These are phyloP conservation scores for Colletotrichum destructivum DNA, from an alignment of 2,329 filamentous ascomycete genomes.

Conservation along the genomic window DNA sequence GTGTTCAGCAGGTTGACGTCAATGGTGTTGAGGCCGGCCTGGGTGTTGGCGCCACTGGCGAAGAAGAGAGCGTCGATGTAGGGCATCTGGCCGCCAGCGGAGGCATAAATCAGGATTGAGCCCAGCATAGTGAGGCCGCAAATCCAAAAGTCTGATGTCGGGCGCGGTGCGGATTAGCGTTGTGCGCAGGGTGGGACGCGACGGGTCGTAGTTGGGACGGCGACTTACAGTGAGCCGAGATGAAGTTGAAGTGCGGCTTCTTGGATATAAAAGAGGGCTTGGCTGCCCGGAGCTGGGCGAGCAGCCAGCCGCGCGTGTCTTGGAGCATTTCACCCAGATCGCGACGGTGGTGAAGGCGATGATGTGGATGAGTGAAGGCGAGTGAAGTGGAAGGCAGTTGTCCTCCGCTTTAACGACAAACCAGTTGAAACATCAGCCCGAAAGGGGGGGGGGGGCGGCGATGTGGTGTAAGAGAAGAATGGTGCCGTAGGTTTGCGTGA, in stretches of 20 bases:
- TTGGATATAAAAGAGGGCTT: conserved; percentile 72
- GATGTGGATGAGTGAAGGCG: no score
- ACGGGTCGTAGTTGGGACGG: conserved; percentile 19
- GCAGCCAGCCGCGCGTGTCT: conserved; percentile 46
- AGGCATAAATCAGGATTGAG: conserved; percentile 82
- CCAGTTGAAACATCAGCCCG: conserved; percentile 25
- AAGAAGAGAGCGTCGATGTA: conserved; percentile 95
- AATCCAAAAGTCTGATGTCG: conserved; percentile 80
- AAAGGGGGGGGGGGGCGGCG: conserved; percentile 21
- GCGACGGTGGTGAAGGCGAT: conserved; percentile 16
- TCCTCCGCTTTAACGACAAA: conserved; percentile 17
- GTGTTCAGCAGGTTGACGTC: conserved; percentile 78
- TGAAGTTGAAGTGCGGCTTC: conserved; percentile 84
- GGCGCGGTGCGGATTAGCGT: conserved; percentile 28
- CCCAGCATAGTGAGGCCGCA: conserved; percentile 79
- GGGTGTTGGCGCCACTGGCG: conserved; percentile 86
- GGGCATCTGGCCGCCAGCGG: conserved; percentile 68
- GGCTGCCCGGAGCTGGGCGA: conserved; percentile 61
- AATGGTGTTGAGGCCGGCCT: conserved; percentile 91
- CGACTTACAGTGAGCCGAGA: conserved; percentile 81
- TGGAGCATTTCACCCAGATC: conserved; percentile 51
- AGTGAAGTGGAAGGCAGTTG: conserved; percentile 1
- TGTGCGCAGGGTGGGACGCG: conserved; percentile 25
- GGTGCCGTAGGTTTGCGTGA: neutral
- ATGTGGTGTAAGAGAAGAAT: conserved; percentile 2